Percentiles rank a stretch among this genome's conserved stretches.
Evolutionary conservation across 768 basidiomycete species (phyloP).

Genomic region (Trametes cingulata): DNA sequence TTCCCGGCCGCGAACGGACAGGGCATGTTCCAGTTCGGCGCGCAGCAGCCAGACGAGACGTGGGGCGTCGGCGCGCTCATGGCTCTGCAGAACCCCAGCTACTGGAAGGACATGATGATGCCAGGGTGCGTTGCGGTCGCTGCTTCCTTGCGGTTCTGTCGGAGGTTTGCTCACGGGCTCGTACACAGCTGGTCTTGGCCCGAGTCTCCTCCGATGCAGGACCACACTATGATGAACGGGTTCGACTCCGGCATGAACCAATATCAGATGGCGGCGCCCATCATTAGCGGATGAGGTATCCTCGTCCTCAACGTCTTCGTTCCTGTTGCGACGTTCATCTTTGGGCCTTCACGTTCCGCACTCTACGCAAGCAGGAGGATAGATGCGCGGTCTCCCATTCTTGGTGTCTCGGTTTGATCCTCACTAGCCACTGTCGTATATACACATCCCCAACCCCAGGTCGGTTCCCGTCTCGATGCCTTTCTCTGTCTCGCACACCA

Average conservation of each 20-base stretch:
- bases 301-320: background rate
- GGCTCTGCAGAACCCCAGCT: conserved; percentile 67
- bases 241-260: conserved; percentile 9
- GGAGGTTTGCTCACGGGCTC: background rate
- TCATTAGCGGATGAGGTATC: conserved; percentile 8
- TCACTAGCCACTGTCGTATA: no score
- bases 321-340: no score
- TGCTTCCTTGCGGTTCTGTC: background rate
- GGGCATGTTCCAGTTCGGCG: conserved; percentile 21
- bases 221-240: conserved; percentile 5
- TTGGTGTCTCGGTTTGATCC: no score
- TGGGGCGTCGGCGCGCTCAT: conserved; percentile 78
- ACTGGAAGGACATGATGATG: conserved; percentile 86
- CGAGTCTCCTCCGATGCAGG: conserved; percentile 19
- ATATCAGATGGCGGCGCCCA: conserved; percentile 13
- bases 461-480: no score
- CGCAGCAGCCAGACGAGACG: conserved; percentile 42
- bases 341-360: background rate
- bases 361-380: background rate
- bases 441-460: no score
- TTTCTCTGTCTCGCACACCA: no score
- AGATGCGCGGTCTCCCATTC: no score
- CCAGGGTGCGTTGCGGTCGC: conserved; percentile 53
- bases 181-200: conserved; percentile 20
- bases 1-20: conserved; percentile 42